Evolutionary conservation across 2,329 filamentous ascomycete species (phyloP).

Genomic region (Phialophora chinensis): DNA sequence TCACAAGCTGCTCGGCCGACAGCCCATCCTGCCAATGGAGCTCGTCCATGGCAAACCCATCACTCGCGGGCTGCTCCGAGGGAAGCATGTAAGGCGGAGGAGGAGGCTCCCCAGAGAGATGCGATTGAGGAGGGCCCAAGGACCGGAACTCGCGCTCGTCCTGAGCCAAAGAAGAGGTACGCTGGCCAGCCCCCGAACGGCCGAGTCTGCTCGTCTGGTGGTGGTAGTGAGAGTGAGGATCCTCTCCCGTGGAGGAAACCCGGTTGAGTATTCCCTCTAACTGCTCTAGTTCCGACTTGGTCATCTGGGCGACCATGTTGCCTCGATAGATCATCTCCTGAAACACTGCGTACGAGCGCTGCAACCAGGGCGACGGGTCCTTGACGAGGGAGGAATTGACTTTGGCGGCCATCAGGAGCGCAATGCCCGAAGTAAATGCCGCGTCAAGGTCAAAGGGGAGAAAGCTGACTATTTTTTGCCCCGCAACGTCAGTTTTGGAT

Average conservation of each 20-base stretch:
- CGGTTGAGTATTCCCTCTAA: conserved; percentile 50
- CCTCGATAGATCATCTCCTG: conserved; percentile 56
- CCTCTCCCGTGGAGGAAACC: conserved; percentile 33
- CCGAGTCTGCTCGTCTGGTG: background rate
- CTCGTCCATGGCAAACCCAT: conserved; percentile 25
- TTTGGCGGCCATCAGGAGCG: conserved; percentile 49
- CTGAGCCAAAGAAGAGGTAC: background rate
- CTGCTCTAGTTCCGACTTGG: conserved; percentile 55
- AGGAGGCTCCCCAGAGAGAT: background rate
- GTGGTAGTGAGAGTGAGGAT: too few relatives aligned
- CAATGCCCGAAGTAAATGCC: conserved; percentile 53
- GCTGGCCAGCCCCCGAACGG: background rate
- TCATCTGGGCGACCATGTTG: conserved; percentile 55
- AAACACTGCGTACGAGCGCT: conserved; percentile 53
- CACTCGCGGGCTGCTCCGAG: conserved; percentile 14
- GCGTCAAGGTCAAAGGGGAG: conserved; percentile 57
- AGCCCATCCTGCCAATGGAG: conserved; percentile 31
- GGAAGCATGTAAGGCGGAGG: conserved; percentile 19
- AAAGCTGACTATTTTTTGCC: conserved; percentile 50
- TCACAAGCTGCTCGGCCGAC: conserved; percentile 34
- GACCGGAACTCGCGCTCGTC: background rate
- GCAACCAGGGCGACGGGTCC: conserved; percentile 47
- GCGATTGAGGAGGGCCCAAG: background rate
- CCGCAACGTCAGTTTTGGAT: conserved; percentile 22
- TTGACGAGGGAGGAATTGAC: conserved; percentile 48